Evolutionary conservation across 2,329 filamentous ascomycete genomes (phyloP).

Genomic region (Drechslerella coelobrocha): DNA sequence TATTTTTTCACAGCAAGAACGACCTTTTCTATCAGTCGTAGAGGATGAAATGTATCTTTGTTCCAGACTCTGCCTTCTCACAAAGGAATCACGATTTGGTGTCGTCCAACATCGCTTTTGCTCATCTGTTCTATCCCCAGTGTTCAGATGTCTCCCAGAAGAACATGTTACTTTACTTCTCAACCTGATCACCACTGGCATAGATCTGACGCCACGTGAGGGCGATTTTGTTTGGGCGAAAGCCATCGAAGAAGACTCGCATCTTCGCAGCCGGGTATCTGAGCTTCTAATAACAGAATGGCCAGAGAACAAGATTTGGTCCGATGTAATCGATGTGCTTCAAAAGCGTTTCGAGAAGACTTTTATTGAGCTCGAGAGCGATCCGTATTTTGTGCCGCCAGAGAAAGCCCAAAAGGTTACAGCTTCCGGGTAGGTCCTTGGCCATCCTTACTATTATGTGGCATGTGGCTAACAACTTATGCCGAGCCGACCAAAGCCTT

Average conservation of each 20-base stretch:
- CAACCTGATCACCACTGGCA: not conserved
- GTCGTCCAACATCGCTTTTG: slow-evolving; percentile 31
- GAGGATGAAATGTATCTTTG: slow-evolving; percentile 34
- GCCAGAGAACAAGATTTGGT: slow-evolving; percentile 29
- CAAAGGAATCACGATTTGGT: slow-evolving; percentile 22
- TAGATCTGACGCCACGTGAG: not conserved
- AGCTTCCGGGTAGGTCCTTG: not conserved
- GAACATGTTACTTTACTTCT: not conserved
- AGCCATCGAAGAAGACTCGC: not conserved
- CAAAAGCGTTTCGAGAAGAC: slow-evolving; percentile 12
- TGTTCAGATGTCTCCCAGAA: slow-evolving; percentile 15
- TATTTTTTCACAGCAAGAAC: slow-evolving; percentile 28
- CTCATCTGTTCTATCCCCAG: slow-evolving; percentile 15
- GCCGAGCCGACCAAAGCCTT: not conserved
- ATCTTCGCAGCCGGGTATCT: not conserved
- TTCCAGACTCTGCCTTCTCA: slow-evolving; percentile 13
- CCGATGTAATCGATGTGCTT: slow-evolving; percentile 25
- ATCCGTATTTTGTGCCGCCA: not conserved
- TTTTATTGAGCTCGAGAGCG: slow-evolving; percentile 9
- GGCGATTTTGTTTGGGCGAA: not conserved
- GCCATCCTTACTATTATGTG: too few relatives aligned
- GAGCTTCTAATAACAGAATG: slow-evolving; percentile 1
- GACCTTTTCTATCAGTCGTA: slow-evolving; percentile 18
- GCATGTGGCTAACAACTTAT: too few relatives aligned
- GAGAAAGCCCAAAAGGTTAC: not conserved